phyloP scores from a whole-genome alignment of 768 basidiomycete species.

The Tulasnella sp. region DNA sequence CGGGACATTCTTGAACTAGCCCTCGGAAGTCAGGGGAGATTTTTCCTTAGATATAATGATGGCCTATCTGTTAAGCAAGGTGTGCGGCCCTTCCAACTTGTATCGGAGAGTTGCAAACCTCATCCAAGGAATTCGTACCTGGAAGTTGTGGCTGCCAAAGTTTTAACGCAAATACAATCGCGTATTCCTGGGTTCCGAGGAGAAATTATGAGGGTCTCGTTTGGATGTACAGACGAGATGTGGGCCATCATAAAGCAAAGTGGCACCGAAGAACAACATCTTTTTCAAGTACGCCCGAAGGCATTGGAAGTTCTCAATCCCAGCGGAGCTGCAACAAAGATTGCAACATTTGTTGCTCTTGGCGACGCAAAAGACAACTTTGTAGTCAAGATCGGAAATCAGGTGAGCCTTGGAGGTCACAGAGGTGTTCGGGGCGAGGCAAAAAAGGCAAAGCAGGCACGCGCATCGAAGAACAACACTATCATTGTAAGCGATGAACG shows the following conservation, averaged over 20 bases:
- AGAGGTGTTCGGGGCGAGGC: not conserved
- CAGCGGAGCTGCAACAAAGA: not conserved
- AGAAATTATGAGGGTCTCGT: not conserved
- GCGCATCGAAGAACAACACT: not conserved
- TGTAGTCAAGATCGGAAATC: not conserved
- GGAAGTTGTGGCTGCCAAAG: not conserved
- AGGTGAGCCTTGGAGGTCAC: not conserved
- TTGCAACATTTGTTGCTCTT: not conserved
- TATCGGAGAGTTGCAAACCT: not conserved
- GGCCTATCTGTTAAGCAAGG: not conserved
- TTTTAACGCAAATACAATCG: not conserved
- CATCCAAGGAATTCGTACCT: not conserved
- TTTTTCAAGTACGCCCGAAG: not conserved
- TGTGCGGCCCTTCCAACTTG: not conserved
- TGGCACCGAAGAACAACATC: not conserved
- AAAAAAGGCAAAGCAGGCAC: not conserved
- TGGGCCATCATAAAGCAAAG: not conserved
- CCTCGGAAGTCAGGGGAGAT: not conserved
- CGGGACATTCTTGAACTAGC: not conserved
- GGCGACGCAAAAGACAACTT: not conserved
- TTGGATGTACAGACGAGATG: not conserved
- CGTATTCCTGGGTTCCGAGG: not conserved
- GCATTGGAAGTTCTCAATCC: not conserved
- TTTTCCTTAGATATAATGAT: not conserved
- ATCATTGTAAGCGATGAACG: not conserved